A percentile compares a stretch with the other conserved stretches of the same genome.
Conservation (phyloP, 345 rosid genomes). For the Murraya koenigii region DNA sequence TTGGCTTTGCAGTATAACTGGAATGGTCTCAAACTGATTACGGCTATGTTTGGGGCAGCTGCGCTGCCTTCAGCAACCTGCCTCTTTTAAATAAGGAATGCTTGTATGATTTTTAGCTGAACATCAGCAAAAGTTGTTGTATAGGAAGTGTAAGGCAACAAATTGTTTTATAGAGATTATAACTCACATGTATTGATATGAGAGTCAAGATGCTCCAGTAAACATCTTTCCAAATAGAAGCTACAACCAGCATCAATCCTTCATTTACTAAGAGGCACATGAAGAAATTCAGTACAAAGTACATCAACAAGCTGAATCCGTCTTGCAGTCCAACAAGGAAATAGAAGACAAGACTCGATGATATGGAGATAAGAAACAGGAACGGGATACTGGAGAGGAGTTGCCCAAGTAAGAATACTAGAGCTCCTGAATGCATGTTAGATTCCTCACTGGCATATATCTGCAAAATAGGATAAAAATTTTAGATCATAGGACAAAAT, state of each 20-base stretch:
- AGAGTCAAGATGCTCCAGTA: conserved; percentile 75
- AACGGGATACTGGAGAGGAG: conserved; percentile 94
- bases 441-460: conserved; percentile 80
- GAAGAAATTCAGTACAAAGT: conserved; percentile 96
- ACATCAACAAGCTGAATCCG: conserved; percentile 94
- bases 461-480: conserved; percentile 34
- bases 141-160: conserved; percentile 7
- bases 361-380: conserved; percentile 91
- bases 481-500: conserved; percentile 1
- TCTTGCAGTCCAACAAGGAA: conserved; percentile 84
- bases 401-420: conserved; percentile 86
- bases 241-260: conserved; percentile 71
- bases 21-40: background rate
- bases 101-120: background rate
- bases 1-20: background rate
- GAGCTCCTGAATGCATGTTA: conserved; percentile 87
- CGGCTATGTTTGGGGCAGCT: too few species aligned
- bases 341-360: conserved; percentile 94
- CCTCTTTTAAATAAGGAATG: background rate
- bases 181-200: conserved; percentile 68
- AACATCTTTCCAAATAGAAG: conserved; percentile 69
- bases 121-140: background rate
- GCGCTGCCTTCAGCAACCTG: background rate
- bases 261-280: conserved; percentile 86
- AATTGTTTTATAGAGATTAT: background rate